Evolutionary conservation across 2,329 filamentous ascomycete genomes (phyloP), one percentile per base, ranked within the genome.

Genomic region (Arthroderma sp.): DNA sequence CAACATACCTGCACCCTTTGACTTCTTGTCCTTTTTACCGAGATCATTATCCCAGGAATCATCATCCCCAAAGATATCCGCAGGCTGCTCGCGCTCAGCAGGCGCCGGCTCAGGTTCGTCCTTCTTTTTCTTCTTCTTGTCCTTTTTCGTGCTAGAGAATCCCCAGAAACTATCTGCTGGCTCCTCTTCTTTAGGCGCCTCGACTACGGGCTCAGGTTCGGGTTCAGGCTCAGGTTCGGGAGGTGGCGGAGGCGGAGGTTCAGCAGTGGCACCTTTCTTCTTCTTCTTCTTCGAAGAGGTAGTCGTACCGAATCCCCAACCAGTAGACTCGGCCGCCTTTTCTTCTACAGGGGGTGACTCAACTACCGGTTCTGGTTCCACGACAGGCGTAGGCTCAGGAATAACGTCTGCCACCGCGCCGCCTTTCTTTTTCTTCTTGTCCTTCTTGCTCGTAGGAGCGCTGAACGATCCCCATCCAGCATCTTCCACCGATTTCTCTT

Each of bases 51-150:
- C 17, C 51, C 51, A 54, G 17, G 41, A 28, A 25, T 28, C 37
- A 13, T 51, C 44, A 25, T 54, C 33, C 8, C 23, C 51, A 38
- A 54, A 38, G n/a, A 54, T 15, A 11, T 33, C 33, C 17, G 17
- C 23, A 5, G 51, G 17, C 51, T 54, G 21, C 21, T 54, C 51
- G 33, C 33, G 8, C 9, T 37, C 51, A 2, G 2, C 28, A 7
- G 49, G 49, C 6, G 15, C 15, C 1, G 49, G 49, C 25, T 33
- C 33, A 13, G 11, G 19, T 21, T 23, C 51, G 13, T 39, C 15
- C 33, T 54, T 73, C 61, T 69, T 68, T 53, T 69, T 70, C 41
- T 62, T 62, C 35, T 63, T 63, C 33, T 31, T 31, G 28, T 53
- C 59, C 8, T 17, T 54, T 8, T 54, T 54, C 19, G 25, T 17